phyloP scores from a whole-genome alignment of 176 grass and related monocot species.

The Pontederia crassipes region DNA sequence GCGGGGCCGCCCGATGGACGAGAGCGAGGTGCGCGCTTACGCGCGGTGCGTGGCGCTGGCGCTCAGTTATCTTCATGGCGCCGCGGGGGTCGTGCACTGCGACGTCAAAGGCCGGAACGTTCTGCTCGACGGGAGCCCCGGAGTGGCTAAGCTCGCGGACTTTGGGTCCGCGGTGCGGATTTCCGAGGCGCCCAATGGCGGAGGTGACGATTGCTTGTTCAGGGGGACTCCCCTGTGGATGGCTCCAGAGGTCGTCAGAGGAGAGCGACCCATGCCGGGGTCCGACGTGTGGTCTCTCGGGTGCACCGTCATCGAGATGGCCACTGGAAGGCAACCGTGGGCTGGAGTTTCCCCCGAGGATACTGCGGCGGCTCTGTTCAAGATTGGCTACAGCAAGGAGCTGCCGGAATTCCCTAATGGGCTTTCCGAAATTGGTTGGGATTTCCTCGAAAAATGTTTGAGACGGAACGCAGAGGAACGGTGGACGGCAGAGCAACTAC shows the following conservation, averaged over 20 bases:
- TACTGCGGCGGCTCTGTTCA: constrained; percentile 41
- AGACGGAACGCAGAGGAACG: constrained; percentile 40
- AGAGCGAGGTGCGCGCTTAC: constrained; percentile 29
- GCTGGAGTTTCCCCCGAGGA: constrained; percentile 24
- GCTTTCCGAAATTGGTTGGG: constrained; percentile 38
- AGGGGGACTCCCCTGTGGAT: constrained; percentile 70
- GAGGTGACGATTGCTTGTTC: not conserved
- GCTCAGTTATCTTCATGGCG: constrained; percentile 58
- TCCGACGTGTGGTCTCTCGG: constrained; percentile 82
- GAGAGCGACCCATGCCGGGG: constrained; percentile 29
- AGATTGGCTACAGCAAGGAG: constrained; percentile 39
- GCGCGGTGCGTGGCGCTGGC: constrained; percentile 32
- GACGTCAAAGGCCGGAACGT: constrained; percentile 82
- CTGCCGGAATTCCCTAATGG: constrained; percentile 33
- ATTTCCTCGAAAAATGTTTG: constrained; percentile 83
- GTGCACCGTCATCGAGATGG: constrained; percentile 76
- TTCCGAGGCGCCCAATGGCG: constrained; percentile 3
- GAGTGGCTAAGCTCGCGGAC: constrained; percentile 51
- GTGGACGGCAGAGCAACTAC: constrained; percentile 60
- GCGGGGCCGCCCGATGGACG: constrained; percentile 16
- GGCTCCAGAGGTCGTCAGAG: constrained; percentile 74
- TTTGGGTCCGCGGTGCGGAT: constrained; percentile 58
- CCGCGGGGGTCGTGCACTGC: constrained; percentile 62
- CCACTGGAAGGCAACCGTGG: constrained; percentile 55
- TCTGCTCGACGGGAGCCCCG: constrained; percentile 18